Base-by-base conservation (phyloP, 805 yeast genomes). In the Kurtzmaniella cleridarum region DNA sequence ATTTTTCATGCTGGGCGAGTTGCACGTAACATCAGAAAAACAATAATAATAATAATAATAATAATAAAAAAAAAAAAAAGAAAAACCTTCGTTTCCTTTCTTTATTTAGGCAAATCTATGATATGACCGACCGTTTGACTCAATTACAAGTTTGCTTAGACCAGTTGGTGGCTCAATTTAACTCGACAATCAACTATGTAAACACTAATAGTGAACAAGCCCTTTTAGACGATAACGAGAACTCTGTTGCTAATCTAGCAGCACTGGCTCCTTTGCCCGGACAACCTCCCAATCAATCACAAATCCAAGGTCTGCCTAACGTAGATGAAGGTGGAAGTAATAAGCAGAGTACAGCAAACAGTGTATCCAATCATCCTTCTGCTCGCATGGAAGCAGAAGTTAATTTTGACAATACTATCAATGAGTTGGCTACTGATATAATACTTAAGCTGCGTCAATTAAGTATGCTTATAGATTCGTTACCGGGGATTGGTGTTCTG, bases 401-500 rank as follows among this genome's bases (percentile, higher is more conserved):
- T 11, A 46, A 51, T 15, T 64, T 63, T 39, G 63, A 59, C 13
- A 62, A 69, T 43, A 84, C 81, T 20, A 71, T 79, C 34, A 78
- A 77, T 48, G 98, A 93, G 54, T 69, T 93, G 7, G 76, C 95
- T 2, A 78, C 85, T 0, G 98, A 91, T 55, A 75, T 91, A 7
- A 85, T 90, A 18, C 62, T 88, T 41, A 90, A 90, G 54, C 78
- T 95, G 4, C 75, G 95, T 50, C 98, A 93, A 57, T 84, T 91
- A 12, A 75, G 86, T 30, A 80, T 85, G 51, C 75, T 91, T 20
- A 89, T 91, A 30, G 95, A 86, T 54, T 79, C 95, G 2, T 66
- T 91, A 32, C 98, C 98, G 0, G 98, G 97, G 10, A 86, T 88
- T 2, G 96, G 95, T 7, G 90, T 84, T 1, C 78, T 90, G 1